phyloP scores from a whole-genome alignment of 768 basidiomycete genomes.

The Boletus eberwhitei region DNA sequence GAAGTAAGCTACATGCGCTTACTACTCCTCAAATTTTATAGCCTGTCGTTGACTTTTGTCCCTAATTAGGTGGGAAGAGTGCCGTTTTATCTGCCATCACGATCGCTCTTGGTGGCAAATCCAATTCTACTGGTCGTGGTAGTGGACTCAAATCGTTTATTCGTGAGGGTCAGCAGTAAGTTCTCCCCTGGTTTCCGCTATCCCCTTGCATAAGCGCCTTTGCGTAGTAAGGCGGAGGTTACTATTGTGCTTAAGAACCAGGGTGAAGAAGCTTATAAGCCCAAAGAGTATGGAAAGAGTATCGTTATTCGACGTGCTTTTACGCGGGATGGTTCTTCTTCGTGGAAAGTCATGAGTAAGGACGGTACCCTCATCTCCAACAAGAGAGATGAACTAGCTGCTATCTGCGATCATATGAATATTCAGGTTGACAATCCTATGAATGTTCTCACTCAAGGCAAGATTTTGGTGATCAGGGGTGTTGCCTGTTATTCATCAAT shows the following conservation, averaged over 20 bases:
- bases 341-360: constrained; percentile 79
- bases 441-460: constrained; percentile 89
- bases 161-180: constrained; percentile 76
- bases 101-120: constrained; percentile 91
- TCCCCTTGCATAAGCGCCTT: constrained; percentile 37
- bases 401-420: constrained; percentile 93
- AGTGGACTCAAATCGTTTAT: constrained; percentile 81
- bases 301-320: constrained; percentile 85
- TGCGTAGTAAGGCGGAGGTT: constrained; percentile 52
- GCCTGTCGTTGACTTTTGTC: neutral
- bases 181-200: neutral
- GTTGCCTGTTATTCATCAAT: neutral
- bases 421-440: constrained; percentile 96
- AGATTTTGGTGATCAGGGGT: neutral
- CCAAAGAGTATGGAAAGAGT: constrained; percentile 78
- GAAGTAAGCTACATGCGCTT: constrained; percentile 58
- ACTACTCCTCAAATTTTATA: neutral
- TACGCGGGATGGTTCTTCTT: constrained; percentile 66
- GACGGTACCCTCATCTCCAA: constrained; percentile 64
- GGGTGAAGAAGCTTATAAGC: constrained; percentile 86
- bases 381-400: constrained; percentile 80
- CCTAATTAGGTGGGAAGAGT: constrained; percentile 80
- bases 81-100: constrained; percentile 92
- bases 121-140: constrained; percentile 87
- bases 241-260: constrained; percentile 83